These are phyloP conservation scores for Crassisporium funariophilum DNA, from an alignment of 768 basidiomycete genomes.

Conservation along the genomic window DNA sequence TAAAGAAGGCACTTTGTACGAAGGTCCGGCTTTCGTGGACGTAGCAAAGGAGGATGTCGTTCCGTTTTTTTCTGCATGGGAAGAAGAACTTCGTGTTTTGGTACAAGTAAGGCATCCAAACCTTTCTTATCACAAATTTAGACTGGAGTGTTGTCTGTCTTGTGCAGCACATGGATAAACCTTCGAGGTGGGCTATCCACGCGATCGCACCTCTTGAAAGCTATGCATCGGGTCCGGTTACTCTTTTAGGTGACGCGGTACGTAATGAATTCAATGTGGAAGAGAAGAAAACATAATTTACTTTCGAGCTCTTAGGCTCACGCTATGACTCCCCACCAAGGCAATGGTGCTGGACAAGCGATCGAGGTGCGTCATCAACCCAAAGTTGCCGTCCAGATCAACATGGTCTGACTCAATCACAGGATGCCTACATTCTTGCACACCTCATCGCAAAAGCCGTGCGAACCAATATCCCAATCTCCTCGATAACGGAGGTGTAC, in stretches of 20 bases:
- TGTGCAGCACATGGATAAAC: conserved; percentile 29
- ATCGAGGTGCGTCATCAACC: conserved; percentile 34
- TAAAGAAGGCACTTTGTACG: conserved; percentile 29
- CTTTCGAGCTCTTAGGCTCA: conserved; percentile 32
- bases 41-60: conserved; percentile 35
- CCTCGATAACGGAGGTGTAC: conserved; percentile 17
- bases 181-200: conserved; percentile 45
- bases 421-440: conserved; percentile 34
- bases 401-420: neutral
- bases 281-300: neutral
- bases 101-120: conserved; percentile 24
- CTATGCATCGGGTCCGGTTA: conserved; percentile 38
- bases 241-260: conserved; percentile 50
- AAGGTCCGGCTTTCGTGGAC: conserved; percentile 32
- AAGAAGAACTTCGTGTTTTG: conserved; percentile 34
- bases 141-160: neutral
- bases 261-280: too few species aligned
- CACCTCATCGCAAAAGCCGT: conserved; percentile 17
- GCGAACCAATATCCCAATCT: conserved; percentile 29
- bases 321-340: conserved; percentile 49
- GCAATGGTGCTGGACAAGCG: conserved; percentile 52
- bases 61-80: conserved; percentile 32
- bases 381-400: neutral
- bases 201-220: conserved; percentile 35
- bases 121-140: neutral